A percentile compares a stretch with the other conserved stretches of the same genome.
Evolutionary conservation across 2,329 filamentous ascomycete species (phyloP).

Genomic region (Neonectria magnoliae): DNA sequence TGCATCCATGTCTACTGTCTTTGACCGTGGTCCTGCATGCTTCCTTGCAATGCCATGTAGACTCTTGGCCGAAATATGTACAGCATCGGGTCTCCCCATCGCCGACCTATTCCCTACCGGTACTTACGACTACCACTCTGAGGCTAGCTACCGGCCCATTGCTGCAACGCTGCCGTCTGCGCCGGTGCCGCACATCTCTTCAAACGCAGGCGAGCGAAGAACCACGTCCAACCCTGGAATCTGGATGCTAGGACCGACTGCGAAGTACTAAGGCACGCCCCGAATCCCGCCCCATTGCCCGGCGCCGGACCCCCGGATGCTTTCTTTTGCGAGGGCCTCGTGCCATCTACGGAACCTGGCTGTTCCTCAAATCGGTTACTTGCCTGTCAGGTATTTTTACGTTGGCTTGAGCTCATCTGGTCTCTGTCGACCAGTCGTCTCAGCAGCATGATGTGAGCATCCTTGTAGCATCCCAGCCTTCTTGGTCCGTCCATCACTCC

Average conservation of each 20-base stretch:
- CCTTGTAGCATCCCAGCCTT: conserved; percentile 18
- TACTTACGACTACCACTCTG: background rate
- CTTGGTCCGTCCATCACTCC: conserved; percentile 10
- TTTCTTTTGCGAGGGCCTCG: conserved; percentile 10
- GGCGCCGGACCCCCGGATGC: conserved; percentile 15
- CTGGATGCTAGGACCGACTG: conserved; percentile 2
- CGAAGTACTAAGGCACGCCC: background rate
- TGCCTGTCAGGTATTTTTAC: background rate
- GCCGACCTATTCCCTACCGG: background rate
- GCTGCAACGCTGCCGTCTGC: background rate
- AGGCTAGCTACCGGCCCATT: background rate
- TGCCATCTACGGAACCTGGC: background rate
- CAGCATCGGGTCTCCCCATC: background rate
- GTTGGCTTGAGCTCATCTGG: background rate
- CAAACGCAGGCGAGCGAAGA: conserved; percentile 12
- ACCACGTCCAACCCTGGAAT: conserved; percentile 4
- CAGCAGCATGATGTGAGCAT: conserved; percentile 9
- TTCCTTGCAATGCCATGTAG: background rate
- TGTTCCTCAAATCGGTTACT: background rate
- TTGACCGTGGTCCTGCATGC: conserved; percentile 7
- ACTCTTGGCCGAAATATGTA: background rate
- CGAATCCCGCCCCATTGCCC: background rate
- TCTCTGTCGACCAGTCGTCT: conserved; percentile 6
- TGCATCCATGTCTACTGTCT: conserved; percentile 3
- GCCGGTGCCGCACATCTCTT: conserved; percentile 10